Base-by-base conservation (phyloP, 1,284 basidiomycete genomes). In the Coniferiporia weirii region DNA sequence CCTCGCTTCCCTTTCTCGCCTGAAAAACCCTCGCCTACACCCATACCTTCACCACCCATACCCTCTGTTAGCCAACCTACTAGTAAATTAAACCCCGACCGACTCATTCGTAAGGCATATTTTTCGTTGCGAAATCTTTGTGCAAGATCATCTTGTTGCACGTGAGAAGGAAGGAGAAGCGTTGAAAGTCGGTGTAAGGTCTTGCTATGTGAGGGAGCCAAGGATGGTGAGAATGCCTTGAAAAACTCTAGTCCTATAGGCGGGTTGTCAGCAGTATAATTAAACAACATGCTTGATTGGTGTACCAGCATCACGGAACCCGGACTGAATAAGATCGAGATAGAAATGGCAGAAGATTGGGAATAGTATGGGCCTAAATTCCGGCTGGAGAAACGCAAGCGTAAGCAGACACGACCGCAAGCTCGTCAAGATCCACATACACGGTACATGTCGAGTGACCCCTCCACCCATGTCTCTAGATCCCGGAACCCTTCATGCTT, bases 321-420 rank as follows among this genome's bases (percentile, higher is more conserved):
- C 94, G 63, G 89, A 86, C 67, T 95, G 87, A 56, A 98, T 87
- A 52, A 99, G 81, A 71, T 98, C 95, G 38, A 99, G 80, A 73
- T 96, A 98, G 68, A 97, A 97, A 73, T 99, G 95, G 46, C 92
- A 93, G 70, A 98, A 99, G 63, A 99, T 90, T 3, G 97, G 97
- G 68, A 95, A 95, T 15, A 98, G 76, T 38, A 99, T 87, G 40
- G 94, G 93, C 62, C 91, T 79, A 65, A 99, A 90, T 73, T 99
- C 95, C 60, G 94, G 93, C 91, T 95, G 68, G 58, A 48, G 64
- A 62, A 52, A 51, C 34, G 56, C 61, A 48, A 22, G 12, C 22
- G 36, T 48, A 63, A 43, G 17, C 46, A 34, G 32, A 51, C 36
- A 10, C 38, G 52, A 51, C 46, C 48, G 45, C 38, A 59, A 64